A percentile compares a stretch with the other conserved stretches of the same genome.
These are phyloP conservation scores for Desmodesmus armatus DNA, from an alignment of 139 green algal genomes.

Conservation along the genomic window DNA sequence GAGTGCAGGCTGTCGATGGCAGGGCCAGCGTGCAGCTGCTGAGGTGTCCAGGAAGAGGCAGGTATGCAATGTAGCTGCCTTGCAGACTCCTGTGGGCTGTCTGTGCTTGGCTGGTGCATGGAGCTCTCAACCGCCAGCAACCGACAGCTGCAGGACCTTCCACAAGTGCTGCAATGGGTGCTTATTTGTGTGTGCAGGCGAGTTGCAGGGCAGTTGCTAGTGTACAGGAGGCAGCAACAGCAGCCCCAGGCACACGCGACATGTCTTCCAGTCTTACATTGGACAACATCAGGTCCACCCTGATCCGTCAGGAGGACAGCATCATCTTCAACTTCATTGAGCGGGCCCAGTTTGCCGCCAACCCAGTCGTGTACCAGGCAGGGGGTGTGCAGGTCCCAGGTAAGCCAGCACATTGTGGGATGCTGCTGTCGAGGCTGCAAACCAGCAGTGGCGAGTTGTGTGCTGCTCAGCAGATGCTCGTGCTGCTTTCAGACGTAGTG, in stretches of 20 bases:
- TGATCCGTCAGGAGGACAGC: conserved; percentile 96
- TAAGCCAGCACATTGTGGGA: conserved; percentile 36
- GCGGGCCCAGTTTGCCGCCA: conserved; percentile 91
- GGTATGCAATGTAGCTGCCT: too few species aligned
- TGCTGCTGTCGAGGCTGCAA: too few species aligned
- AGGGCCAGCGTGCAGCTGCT: not conserved
- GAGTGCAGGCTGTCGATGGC: not conserved
- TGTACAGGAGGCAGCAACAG: not conserved
- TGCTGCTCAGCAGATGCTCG: too few species aligned
- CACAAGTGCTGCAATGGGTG: not conserved
- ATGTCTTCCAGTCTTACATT: conserved; percentile 71
- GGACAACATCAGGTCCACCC: conserved; percentile 81
- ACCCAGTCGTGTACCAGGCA: conserved; percentile 85
- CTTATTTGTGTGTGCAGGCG: conserved; percentile 8
- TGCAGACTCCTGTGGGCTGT: too few species aligned
- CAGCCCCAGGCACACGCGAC: conserved; percentile 35
- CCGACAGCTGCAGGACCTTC: not conserved
- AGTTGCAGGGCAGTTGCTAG: conserved; percentile 16
- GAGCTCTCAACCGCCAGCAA: too few species aligned
- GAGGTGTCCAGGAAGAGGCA: too few species aligned
- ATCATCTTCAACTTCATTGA: conserved; percentile 99
- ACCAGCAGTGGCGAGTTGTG: too few species aligned
- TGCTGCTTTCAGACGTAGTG: too few species aligned
- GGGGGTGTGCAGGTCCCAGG: conserved; percentile 80
- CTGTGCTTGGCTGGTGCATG: too few species aligned